These are phyloP conservation scores for Cordyceps cicadae DNA, from an alignment of 2,329 filamentous ascomycete species.

Conservation along the genomic window DNA sequence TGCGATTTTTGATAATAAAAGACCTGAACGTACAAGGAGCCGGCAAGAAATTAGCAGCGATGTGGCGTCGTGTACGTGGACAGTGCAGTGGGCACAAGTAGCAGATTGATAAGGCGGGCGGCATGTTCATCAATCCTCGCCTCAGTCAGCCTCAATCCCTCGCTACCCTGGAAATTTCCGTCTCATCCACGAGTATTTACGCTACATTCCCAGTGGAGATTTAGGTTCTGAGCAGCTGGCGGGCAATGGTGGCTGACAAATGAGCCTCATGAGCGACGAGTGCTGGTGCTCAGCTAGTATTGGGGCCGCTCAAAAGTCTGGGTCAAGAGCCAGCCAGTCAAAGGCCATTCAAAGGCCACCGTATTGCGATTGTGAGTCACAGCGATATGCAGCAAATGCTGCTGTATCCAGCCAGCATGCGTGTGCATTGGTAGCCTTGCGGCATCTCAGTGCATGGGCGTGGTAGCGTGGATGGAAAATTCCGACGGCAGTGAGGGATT, in stretches of 20 bases:
- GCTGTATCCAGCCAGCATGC: not conserved
- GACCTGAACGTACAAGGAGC: not conserved
- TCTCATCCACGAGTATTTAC: no score
- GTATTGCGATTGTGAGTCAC: slow-evolving; percentile 10
- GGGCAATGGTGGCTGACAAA: not conserved
- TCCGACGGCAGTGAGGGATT: not conserved
- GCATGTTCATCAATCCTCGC: no score
- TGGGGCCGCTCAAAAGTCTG: not conserved
- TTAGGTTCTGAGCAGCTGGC: no score
- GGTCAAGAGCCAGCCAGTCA: not conserved
- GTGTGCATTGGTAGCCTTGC: slow-evolving; percentile 7
- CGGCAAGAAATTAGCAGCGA: not conserved
- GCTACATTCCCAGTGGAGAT: no score
- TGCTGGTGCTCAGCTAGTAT: not conserved
- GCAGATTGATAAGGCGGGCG: slow-evolving; percentile 2
- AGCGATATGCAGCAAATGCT: not conserved
- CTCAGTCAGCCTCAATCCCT: no score
- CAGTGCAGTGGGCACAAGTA: not conserved
- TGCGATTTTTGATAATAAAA: not conserved
- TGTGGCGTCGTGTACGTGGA: not conserved
- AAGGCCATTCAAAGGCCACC: no score
- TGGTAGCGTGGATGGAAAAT: not conserved
- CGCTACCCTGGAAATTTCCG: no score
- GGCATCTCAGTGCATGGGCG: not conserved
- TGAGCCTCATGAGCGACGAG: not conserved